These are phyloP conservation scores for Yamadazyma paraphyllophila DNA, from an alignment of 805 yeast genomes.

Conservation along the genomic window DNA sequence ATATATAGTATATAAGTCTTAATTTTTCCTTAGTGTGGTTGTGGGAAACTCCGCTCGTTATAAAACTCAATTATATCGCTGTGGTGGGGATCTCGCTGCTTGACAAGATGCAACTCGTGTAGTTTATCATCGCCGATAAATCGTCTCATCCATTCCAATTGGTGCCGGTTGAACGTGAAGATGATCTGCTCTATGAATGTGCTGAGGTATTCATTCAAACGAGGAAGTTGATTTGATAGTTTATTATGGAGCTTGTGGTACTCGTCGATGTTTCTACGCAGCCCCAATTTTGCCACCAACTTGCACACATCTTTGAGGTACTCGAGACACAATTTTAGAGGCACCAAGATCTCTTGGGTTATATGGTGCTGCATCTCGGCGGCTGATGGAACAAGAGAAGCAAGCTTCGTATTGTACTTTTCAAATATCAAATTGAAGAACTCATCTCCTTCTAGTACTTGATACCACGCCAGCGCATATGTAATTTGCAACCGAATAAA, in stretches of 20 bases:
- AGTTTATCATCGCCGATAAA: constrained; percentile 19
- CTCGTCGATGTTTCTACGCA: not conserved
- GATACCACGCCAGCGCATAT: constrained; percentile 8
- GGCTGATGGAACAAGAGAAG: not conserved
- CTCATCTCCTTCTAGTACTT: constrained; percentile 9
- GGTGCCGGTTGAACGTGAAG: not conserved
- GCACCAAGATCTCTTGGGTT: not conserved
- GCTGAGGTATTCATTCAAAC: constrained; percentile 1
- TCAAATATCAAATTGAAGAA: constrained; percentile 7
- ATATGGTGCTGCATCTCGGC: constrained; percentile 1
- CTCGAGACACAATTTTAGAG: not conserved
- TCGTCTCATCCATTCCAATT: constrained; percentile 13
- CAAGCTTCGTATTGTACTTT: constrained; percentile 8
- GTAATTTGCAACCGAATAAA: constrained; percentile 3
- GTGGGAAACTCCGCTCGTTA: not conserved
- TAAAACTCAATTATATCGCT: constrained; percentile 10
- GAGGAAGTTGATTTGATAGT: constrained; percentile 13
- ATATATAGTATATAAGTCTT: too few species aligned
- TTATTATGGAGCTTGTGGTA: constrained; percentile 8
- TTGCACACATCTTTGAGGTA: not conserved
- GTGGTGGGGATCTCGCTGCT: not conserved
- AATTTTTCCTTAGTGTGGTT: too few species aligned
- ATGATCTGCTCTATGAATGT: not conserved
- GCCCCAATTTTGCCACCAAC: not conserved
- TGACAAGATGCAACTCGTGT: constrained; percentile 13